Evolutionary conservation across 805 yeast genomes (phyloP).

Genomic region (Schwanniomyces sp.): DNA sequence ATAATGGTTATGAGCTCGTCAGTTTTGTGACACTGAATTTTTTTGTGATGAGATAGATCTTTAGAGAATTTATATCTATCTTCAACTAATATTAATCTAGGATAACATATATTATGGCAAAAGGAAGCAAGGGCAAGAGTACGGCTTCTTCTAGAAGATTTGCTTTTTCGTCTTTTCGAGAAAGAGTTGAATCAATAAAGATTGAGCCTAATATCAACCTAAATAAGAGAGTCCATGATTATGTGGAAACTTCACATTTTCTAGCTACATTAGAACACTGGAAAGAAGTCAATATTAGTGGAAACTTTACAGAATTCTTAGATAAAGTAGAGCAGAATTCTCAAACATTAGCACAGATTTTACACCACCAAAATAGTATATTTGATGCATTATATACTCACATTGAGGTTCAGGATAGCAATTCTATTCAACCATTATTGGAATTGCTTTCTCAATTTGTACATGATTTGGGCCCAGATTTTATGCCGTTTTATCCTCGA

Average conservation of each 20-base stretch:
- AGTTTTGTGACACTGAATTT: background rate
- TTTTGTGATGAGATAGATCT: slow-evolving; percentile 2
- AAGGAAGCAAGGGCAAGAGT: slow-evolving; percentile 29
- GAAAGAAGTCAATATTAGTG: slow-evolving; percentile 82
- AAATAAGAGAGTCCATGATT: slow-evolving; percentile 61
- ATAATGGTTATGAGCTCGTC: background rate
- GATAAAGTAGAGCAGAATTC: slow-evolving; percentile 52
- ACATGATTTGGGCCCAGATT: slow-evolving; percentile 91
- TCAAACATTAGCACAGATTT: slow-evolving; percentile 76
- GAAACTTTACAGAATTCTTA: slow-evolving; percentile 63
- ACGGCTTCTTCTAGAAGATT: slow-evolving; percentile 57
- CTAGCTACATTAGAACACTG: slow-evolving; percentile 79
- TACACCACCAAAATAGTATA: slow-evolving; percentile 67
- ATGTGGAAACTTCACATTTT: slow-evolving; percentile 76
- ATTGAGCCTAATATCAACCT: slow-evolving; percentile 70
- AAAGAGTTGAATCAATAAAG: slow-evolving; percentile 77
- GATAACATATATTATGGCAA: slow-evolving; percentile 5
- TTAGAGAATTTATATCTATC: background rate
- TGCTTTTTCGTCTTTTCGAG: slow-evolving; percentile 75
- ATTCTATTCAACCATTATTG: slow-evolving; percentile 76
- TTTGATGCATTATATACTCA: slow-evolving; percentile 48
- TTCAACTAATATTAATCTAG: background rate
- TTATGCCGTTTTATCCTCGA: slow-evolving; percentile 63
- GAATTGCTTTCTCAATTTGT: slow-evolving; percentile 81
- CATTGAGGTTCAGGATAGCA: slow-evolving; percentile 57